These are phyloP conservation scores for Nymphaea thermarum DNA, from an alignment of 164 flowering plant genomes.

Conservation along the genomic window DNA sequence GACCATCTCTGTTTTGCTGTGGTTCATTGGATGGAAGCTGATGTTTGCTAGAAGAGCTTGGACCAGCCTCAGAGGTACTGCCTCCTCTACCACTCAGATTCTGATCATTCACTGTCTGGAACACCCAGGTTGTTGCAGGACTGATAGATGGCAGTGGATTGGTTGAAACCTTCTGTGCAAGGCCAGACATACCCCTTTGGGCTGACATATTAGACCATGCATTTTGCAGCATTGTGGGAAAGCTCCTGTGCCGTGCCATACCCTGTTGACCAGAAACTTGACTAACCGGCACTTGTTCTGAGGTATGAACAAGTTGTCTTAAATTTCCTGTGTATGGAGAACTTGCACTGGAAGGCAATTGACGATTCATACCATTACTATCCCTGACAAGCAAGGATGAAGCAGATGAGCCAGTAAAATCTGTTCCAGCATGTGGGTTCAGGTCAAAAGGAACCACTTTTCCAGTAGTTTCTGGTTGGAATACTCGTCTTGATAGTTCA, in stretches of 20 bases:
- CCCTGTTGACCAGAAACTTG: constrained; percentile 21
- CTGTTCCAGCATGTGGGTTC: background rate
- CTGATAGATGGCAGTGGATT: constrained; percentile 18
- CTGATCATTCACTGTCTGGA: constrained; percentile 22
- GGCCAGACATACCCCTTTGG: constrained; percentile 21
- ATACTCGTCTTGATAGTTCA: constrained; percentile 20
- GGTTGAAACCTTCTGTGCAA: constrained; percentile 21
- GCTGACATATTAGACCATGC: constrained; percentile 34
- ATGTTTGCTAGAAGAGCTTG: constrained; percentile 18
- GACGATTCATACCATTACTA: background rate
- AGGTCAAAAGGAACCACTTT: background rate
- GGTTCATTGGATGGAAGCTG: constrained; percentile 21
- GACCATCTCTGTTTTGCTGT: constrained; percentile 20
- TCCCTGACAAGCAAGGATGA: background rate
- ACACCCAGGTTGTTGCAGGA: constrained; percentile 19
- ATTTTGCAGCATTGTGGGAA: constrained; percentile 27
- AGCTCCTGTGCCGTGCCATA: constrained; percentile 25
- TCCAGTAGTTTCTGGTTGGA: constrained; percentile 18
- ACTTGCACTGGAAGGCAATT: constrained; percentile 7
- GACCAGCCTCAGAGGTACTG: constrained; percentile 19
- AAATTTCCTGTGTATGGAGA: constrained; percentile 18
- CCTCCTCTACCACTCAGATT: constrained; percentile 19
- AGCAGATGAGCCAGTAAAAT: background rate
- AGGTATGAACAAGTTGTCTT: constrained; percentile 21
- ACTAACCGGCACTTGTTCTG: constrained; percentile 23